These are phyloP conservation scores for Hypoxylon subgilvum DNA, from an alignment of 495 filamentous ascomycete species.

Conservation along the genomic window DNA sequence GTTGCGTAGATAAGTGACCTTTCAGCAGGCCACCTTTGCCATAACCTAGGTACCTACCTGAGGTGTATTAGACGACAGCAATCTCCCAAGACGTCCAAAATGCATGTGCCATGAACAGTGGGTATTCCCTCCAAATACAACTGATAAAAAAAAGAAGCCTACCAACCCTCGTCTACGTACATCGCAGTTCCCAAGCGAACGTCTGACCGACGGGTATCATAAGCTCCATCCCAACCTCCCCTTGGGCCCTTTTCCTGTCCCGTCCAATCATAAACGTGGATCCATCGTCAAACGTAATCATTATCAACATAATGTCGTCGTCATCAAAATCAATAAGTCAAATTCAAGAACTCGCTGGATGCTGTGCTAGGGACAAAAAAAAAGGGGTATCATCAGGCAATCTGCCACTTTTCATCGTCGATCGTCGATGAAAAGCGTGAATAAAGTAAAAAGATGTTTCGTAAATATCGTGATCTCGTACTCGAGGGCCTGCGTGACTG, in stretches of 20 bases:
- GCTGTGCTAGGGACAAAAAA: conserved; percentile 2
- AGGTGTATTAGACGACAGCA: neutral
- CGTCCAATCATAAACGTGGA: neutral
- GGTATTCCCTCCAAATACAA: conserved; percentile 7
- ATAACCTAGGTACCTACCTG: too few relatives aligned
- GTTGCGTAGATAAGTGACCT: too few relatives aligned
- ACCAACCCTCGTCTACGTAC: neutral
- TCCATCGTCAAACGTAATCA: neutral
- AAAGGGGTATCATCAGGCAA: conserved; percentile 32
- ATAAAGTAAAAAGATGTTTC: conserved; percentile 3
- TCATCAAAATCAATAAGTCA: neutral
- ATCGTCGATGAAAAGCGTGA: conserved; percentile 3
- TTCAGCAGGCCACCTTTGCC: too few relatives aligned
- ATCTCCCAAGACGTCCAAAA: conserved; percentile 4
- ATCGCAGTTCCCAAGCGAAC: neutral
- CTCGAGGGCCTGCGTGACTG: too few relatives aligned
- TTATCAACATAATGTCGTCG: neutral
- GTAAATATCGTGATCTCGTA: conserved; percentile 12
- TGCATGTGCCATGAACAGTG: neutral
- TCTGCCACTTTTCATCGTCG: conserved; percentile 28
- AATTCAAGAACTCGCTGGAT: conserved; percentile 28
- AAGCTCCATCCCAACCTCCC: neutral
- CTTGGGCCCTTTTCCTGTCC: neutral
- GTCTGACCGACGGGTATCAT: neutral
- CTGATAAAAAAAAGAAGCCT: neutral